Evolutionary conservation across 805 yeast species (phyloP).

Genomic region (Hanseniaspora jakobsenii): DNA sequence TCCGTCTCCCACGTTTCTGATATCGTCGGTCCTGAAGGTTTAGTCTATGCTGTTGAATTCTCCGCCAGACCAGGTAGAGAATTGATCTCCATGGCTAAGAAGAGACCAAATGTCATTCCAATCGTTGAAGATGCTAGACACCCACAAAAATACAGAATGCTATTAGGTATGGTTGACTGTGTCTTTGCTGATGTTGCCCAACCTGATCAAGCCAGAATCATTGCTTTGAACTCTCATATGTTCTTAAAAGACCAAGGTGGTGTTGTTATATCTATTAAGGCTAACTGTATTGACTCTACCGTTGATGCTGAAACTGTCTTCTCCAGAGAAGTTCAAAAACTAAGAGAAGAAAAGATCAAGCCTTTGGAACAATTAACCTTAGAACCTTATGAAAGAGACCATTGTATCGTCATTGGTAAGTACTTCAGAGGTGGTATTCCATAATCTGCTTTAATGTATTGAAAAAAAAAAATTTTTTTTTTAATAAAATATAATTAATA

Average conservation of each 20-base stretch:
- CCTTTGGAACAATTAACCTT: slow-evolving; percentile 96
- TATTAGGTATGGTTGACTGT: slow-evolving; percentile 95
- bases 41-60: slow-evolving; percentile 97
- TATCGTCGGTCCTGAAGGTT: slow-evolving; percentile 97
- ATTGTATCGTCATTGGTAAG: slow-evolving; percentile 95
- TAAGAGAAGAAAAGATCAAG: slow-evolving; percentile 96
- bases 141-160: slow-evolving; percentile 99
- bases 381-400: slow-evolving; percentile 99
- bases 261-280: slow-evolving; percentile 96
- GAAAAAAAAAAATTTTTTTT: not conserved
- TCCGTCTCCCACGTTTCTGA: slow-evolving; percentile 97
- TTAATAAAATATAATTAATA: too few species aligned
- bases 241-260: slow-evolving; percentile 98
- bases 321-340: slow-evolving; percentile 97
- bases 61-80: slow-evolving; percentile 99
- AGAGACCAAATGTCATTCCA: slow-evolving; percentile 98
- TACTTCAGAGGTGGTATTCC: slow-evolving; percentile 78
- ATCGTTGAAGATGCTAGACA: slow-evolving; percentile 99
- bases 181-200: slow-evolving; percentile 99
- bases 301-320: slow-evolving; percentile 99
- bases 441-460: slow-evolving; percentile 11
- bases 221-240: slow-evolving; percentile 94
- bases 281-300: slow-evolving; percentile 99
- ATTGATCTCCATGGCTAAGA: slow-evolving; percentile 97
- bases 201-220: slow-evolving; percentile 99